Base-by-base conservation (phyloP, 306 rosid species). In the Begonia fuchsioides region DNA sequence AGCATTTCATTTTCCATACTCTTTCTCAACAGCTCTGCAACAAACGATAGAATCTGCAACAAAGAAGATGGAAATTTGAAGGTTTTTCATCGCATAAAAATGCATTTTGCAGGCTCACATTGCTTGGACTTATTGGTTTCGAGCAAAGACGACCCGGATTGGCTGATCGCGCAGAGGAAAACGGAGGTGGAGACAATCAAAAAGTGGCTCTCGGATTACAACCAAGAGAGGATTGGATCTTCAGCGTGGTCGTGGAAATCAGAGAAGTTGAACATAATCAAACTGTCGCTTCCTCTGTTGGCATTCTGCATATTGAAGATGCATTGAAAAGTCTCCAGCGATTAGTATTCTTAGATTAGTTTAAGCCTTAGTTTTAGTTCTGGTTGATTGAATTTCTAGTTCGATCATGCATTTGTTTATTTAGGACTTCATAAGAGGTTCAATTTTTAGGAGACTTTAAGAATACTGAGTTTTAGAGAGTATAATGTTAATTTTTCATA, bases 61-160 rank as follows among this genome's bases (percentile, higher is more conserved):
- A n/a, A n/a, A n/a, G n/a, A n/a, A n/a, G n/a, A n/a, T n/a, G n/a
- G n/a, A n/a, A n/a, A n/a, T n/a, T n/a, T n/a, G n/a, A n/a, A n/a
- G n/a, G n/a, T n/a, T n/a, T n/a, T n/a, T n/a, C n/a, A n/a, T n/a
- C n/a, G n/a, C n/a, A n/a, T n/a, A n/a, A n/a, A n/a, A n/a, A n/a
- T n/a, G n/a, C n/a, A n/a, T 20, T 38, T 44, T 63, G 57, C 73
- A 74, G 93, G 93, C 32, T 74, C 81, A 40, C 93, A 82, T 58
- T 75, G 86, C 58, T 49, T 82, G 55, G 93, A 82, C 65, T 14
- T 82, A 18, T 46, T 8, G 3, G 10, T 5, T 10, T 38, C 61
- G 17, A 0, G 38, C 11, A 15, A 40, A 45, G 52, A 39, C 4
- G 93, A 82, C 69, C 86, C 83, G 9, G 39, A 63, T 10, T 73